Conservation (phyloP, 371 early-diverging fungal genomes). For the Lichtheimia ramosa region DNA sequence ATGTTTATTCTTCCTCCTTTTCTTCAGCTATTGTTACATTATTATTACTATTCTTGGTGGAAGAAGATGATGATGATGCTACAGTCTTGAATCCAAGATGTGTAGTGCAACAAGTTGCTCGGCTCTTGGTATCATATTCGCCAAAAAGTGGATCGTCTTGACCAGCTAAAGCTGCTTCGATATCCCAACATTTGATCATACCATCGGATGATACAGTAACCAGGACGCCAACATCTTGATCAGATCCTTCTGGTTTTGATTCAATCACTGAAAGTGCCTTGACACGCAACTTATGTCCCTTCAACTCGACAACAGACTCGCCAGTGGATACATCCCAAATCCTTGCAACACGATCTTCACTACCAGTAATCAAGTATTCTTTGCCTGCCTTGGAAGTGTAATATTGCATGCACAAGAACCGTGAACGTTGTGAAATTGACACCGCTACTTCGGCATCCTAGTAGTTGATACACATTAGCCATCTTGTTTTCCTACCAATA, state of each 20-base stretch:
- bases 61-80: background rate
- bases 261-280: conserved; percentile 44
- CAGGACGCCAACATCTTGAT: conserved; percentile 44
- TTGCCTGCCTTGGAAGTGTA: conserved; percentile 44
- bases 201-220: conserved; percentile 75
- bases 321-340: conserved; percentile 63
- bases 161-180: conserved; percentile 34
- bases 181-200: conserved; percentile 69
- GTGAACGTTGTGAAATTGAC: conserved; percentile 53
- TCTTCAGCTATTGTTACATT: background rate
- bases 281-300: conserved; percentile 60
- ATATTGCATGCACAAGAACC: conserved; percentile 50
- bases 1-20: background rate
- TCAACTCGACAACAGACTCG: conserved; percentile 52
- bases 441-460: conserved; percentile 54
- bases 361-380: conserved; percentile 67
- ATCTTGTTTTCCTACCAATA: background rate
- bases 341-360: conserved; percentile 72
- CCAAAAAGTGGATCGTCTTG: conserved; percentile 42
- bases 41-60: conserved; percentile 6
- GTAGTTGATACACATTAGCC: background rate
- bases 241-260: conserved; percentile 18
- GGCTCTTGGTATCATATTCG: conserved; percentile 66
- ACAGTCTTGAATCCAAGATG: conserved; percentile 28
- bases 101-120: conserved; percentile 63